Conservation (phyloP, 202 grass and related monocot species). For the Hordeum pubiflorum region DNA sequence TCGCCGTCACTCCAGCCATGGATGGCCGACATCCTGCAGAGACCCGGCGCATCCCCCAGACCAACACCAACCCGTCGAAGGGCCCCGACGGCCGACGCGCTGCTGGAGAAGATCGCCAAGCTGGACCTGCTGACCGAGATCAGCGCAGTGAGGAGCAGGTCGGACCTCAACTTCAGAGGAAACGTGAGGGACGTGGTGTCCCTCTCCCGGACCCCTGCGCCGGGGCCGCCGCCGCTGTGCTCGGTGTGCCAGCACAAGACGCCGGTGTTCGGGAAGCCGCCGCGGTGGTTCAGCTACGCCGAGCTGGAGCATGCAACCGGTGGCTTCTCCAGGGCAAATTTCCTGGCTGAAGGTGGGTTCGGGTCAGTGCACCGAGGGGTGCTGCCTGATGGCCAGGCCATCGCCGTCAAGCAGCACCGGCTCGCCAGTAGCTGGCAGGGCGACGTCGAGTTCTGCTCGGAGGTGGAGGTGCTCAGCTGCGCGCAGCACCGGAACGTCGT, state of each 20-base stretch:
- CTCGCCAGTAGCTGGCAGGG: conserved; percentile 79
- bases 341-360: conserved; percentile 87
- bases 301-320: conserved; percentile 78
- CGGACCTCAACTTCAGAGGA: conserved; percentile 73
- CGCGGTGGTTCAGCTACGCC: conserved; percentile 78
- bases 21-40: conserved; percentile 59
- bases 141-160: conserved; percentile 55
- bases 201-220: conserved; percentile 52
- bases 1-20: conserved; percentile 45
- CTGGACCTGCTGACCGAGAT: conserved; percentile 56
- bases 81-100: conserved; percentile 46
- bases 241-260: conserved; percentile 94
- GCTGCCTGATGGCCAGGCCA: conserved; percentile 76
- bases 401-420: conserved; percentile 90
- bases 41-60: not conserved
- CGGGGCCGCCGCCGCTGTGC: conserved; percentile 80
- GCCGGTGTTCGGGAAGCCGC: conserved; percentile 83
- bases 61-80: conserved; percentile 22
- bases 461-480: conserved; percentile 94
- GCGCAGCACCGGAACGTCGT: conserved; percentile 96
- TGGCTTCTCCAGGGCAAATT: conserved; percentile 78
- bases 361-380: conserved; percentile 87
- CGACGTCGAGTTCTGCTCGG: conserved; percentile 85
- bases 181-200: conserved; percentile 70
- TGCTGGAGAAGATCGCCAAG: conserved; percentile 66